phyloP scores from a whole-genome alignment of 495 filamentous ascomycete species.

The Daldinia loculata region DNA sequence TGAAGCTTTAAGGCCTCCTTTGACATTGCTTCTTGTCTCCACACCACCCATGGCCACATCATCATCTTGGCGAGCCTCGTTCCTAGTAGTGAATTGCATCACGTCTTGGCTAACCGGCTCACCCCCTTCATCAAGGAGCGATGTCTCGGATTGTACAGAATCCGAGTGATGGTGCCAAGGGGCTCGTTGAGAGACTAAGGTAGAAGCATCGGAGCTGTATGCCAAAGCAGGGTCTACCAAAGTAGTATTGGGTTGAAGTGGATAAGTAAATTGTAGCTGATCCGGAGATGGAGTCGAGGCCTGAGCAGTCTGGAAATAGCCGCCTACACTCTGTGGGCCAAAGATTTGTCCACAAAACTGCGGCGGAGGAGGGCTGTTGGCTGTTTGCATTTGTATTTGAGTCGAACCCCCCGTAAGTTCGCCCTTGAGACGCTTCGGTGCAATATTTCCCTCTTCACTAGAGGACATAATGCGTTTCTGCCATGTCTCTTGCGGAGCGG shows the following conservation, averaged over 20 bases:
- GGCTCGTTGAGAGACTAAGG: too few species aligned
- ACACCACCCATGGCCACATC: conserved; percentile 14
- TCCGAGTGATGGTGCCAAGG: neutral
- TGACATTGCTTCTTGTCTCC: neutral
- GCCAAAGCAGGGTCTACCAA: neutral
- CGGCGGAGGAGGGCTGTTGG: neutral
- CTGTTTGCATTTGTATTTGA: neutral
- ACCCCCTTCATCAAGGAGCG: conserved; percentile 4
- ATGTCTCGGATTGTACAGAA: neutral
- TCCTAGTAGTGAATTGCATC: neutral
- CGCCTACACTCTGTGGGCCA: neutral
- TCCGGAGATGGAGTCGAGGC: neutral
- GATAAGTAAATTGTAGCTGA: neutral
- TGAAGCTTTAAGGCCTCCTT: conserved; percentile 15
- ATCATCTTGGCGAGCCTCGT: neutral
- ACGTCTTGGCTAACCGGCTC: conserved; percentile 1
- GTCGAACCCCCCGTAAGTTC: neutral
- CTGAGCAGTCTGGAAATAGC: neutral
- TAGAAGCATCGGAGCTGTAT: neutral
- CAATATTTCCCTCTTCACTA: neutral
- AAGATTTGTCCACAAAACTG: neutral
- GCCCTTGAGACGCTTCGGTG: neutral
- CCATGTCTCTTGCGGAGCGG: neutral
- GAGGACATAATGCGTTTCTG: neutral
- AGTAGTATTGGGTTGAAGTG: neutral